Evolutionary conservation across 2,329 filamentous ascomycete genomes (phyloP).

Genomic region (Thielaviopsis populi): DNA sequence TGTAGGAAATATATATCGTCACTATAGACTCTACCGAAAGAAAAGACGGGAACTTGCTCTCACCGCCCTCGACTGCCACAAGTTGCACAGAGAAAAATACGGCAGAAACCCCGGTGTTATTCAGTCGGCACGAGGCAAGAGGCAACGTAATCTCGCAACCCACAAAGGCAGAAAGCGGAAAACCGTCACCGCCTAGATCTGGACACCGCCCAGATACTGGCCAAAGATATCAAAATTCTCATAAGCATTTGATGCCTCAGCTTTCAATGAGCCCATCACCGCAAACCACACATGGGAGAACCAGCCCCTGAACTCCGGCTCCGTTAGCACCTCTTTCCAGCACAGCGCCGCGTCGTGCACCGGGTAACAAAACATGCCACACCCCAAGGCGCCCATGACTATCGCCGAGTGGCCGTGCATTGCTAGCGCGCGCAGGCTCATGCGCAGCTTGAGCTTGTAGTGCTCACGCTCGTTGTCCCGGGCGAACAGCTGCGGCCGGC

Average conservation of each 20-base stretch:
- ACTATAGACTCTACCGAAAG: too few relatives aligned
- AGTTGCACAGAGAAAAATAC: too few relatives aligned
- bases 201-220: not conserved
- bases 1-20: too few relatives aligned
- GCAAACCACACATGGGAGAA: slow-evolving; percentile 25
- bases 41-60: too few relatives aligned
- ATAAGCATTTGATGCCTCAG: too few relatives aligned
- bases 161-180: not conserved
- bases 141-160: not conserved
- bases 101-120: too few relatives aligned
- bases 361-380: slow-evolving; percentile 52
- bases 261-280: not conserved
- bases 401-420: slow-evolving; percentile 39
- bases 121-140: too few relatives aligned
- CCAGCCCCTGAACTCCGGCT: slow-evolving; percentile 51
- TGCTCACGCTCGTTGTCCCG: slow-evolving; percentile 31
- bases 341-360: slow-evolving; percentile 44
- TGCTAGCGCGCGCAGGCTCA: slow-evolving; percentile 46
- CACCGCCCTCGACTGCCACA: too few relatives aligned
- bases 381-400: slow-evolving; percentile 54
- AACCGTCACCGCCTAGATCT: not conserved
- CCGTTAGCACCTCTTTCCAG: slow-evolving; percentile 45
- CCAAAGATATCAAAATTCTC: slow-evolving; percentile 1
- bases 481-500: slow-evolving; percentile 27
- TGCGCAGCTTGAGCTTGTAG: slow-evolving; percentile 48